A percentile compares a stretch with the other conserved stretches of the same genome.
Evolutionary conservation across 2,329 filamentous ascomycete genomes (phyloP).

Genomic region (Aspergillus novoparasiticus): DNA sequence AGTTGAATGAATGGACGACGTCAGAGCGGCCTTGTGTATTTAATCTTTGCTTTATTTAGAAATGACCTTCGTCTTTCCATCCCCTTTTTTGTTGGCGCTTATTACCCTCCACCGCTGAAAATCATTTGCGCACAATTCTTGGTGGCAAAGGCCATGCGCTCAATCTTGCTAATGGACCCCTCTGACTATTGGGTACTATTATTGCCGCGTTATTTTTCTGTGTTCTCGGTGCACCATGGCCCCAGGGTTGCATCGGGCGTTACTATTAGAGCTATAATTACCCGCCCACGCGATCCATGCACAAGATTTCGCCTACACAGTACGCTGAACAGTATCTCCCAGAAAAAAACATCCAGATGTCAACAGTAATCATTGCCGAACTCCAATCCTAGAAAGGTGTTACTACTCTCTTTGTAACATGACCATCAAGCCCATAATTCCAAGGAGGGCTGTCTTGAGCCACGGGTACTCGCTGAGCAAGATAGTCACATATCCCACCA

Average conservation of each 20-base stretch:
- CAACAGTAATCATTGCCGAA: not conserved
- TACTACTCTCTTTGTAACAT: constrained; percentile 83
- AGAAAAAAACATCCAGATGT: not conserved
- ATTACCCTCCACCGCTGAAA: not conserved
- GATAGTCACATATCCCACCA: constrained; percentile 96
- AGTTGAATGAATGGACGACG: constrained; percentile 11
- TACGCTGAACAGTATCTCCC: not conserved
- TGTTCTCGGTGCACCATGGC: not conserved
- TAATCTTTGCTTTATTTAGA: constrained; percentile 1
- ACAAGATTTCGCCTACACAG: not conserved
- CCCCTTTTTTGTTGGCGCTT: not conserved
- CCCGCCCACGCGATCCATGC: not conserved
- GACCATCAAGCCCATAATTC: constrained; percentile 91
- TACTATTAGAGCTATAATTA: not conserved
- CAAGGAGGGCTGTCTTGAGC: constrained; percentile 93
- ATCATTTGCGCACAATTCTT: not conserved
- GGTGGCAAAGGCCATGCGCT: not conserved
- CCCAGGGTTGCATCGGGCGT: not conserved
- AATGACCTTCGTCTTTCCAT: not conserved
- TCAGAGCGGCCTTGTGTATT: constrained; percentile 10
- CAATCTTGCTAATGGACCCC: not conserved
- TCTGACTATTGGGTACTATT: not conserved
- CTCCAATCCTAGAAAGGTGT: not conserved
- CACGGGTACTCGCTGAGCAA: constrained; percentile 93
- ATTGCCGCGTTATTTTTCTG: not conserved